Percentiles rank a stretch among this genome's conserved stretches.
Evolutionary conservation across 116 monocot species (phyloP).

Genomic region (Zostera marina): DNA sequence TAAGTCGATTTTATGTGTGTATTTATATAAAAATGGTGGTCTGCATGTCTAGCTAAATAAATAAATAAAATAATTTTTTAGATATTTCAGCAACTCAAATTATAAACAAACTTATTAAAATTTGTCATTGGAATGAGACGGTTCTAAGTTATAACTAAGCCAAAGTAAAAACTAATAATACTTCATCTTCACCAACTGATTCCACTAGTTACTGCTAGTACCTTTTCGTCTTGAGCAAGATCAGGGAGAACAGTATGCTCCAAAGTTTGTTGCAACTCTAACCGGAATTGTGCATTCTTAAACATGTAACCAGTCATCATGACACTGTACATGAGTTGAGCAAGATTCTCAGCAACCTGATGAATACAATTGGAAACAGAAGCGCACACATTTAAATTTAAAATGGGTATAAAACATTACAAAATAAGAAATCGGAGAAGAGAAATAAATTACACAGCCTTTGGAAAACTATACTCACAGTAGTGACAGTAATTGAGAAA

Average conservation of each 20-base stretch:
- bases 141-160: no score
- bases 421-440: no score
- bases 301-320: slow-evolving; percentile 99
- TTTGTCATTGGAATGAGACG: no score
- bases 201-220: background rate
- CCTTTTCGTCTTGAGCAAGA: slow-evolving; percentile 1
- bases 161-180: no score
- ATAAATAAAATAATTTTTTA: no score
- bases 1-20: no score
- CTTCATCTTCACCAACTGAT: background rate
- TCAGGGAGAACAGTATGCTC: slow-evolving; percentile 70
- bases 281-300: slow-evolving; percentile 78
- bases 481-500: slow-evolving; percentile 76
- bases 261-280: slow-evolving; percentile 73
- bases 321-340: slow-evolving; percentile 95
- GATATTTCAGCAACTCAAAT: no score
- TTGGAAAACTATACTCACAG: slow-evolving; percentile 31
- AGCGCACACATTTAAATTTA: background rate
- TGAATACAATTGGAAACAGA: background rate
- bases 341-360: slow-evolving; percentile 95
- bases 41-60: no score
- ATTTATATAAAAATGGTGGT: no score
- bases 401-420: no score
- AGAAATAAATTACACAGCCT: background rate
- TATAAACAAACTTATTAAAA: no score